A percentile compares a stretch with the other conserved stretches of the same genome.
phyloP scores from a whole-genome alignment of 2,329 filamentous ascomycete species.

The Colletotrichum neosansevieriae region DNA sequence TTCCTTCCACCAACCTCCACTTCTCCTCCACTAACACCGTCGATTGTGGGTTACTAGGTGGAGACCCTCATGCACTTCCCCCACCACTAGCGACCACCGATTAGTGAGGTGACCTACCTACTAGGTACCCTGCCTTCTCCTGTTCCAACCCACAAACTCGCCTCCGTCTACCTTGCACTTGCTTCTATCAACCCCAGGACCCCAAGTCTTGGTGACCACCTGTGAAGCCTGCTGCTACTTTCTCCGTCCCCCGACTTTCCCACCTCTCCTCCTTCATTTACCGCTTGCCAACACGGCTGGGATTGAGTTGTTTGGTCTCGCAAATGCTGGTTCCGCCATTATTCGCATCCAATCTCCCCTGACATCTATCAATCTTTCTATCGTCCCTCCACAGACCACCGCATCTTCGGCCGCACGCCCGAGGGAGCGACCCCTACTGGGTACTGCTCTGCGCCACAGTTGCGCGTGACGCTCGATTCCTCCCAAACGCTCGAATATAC shows the following conservation, averaged over 20 bases:
- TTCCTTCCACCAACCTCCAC: constrained; percentile 38
- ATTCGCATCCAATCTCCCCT: constrained; percentile 32
- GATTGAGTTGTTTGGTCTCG: constrained; percentile 18
- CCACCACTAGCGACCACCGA: constrained; percentile 20
- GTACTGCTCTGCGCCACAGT: constrained; percentile 29
- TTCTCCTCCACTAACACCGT: constrained; percentile 36
- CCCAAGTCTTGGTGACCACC: constrained; percentile 34
- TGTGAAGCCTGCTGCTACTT: constrained; percentile 34
- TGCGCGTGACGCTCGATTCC: constrained; percentile 28
- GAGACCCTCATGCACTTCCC: constrained; percentile 21
- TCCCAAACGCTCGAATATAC: constrained; percentile 19
- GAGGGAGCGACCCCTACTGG: constrained; percentile 32
- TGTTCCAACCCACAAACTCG: constrained; percentile 37
- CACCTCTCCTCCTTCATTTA: constrained; percentile 15
- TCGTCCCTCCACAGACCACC: constrained; percentile 35
- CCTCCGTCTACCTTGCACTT: constrained; percentile 30
- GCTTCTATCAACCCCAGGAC: constrained; percentile 46
- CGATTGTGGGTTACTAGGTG: constrained; percentile 29
- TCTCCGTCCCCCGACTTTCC: neutral
- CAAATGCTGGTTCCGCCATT: constrained; percentile 38
- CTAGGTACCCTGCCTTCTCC: constrained; percentile 9
- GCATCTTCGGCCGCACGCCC: constrained; percentile 35
- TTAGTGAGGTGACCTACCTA: constrained; percentile 4
- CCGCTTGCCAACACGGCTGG: constrained; percentile 32
- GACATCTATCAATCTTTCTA: constrained; percentile 21